Conservation (phyloP, 2,329 filamentous ascomycete species). For the Colletotrichum liaoningense region DNA sequence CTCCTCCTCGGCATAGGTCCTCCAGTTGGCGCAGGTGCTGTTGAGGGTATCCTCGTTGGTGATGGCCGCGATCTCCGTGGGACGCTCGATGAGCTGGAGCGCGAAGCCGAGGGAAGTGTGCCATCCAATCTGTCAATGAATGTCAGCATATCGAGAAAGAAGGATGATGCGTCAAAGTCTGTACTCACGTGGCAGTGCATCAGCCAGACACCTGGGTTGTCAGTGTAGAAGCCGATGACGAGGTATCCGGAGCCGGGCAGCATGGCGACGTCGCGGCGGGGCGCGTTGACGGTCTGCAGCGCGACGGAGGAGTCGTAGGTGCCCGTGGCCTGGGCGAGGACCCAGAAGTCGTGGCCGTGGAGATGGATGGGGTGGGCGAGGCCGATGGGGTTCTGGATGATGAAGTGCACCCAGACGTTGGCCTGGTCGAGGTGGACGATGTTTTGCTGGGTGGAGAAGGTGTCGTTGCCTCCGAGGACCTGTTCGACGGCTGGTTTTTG, state of each 20-base stretch:
- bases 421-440: conserved; percentile 37
- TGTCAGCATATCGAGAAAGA: background rate
- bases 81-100: conserved; percentile 40
- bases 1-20: conserved; percentile 20
- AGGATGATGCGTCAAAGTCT: background rate
- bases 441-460: conserved; percentile 39
- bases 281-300: conserved; percentile 53
- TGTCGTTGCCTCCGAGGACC: conserved; percentile 33
- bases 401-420: conserved; percentile 46
- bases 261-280: conserved; percentile 63
- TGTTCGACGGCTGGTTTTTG: conserved; percentile 33
- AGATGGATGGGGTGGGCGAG: conserved; percentile 60
- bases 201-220: conserved; percentile 62
- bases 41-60: conserved; percentile 30
- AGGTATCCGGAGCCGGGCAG: conserved; percentile 56
- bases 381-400: conserved; percentile 44
- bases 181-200: conserved; percentile 57
- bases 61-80: conserved; percentile 35
- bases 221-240: conserved; percentile 60
- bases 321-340: conserved; percentile 42
- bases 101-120: conserved; percentile 39
- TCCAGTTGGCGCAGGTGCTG: conserved; percentile 36
- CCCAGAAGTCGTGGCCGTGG: conserved; percentile 55
- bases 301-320: conserved; percentile 39
- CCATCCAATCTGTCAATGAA: conserved; percentile 30